Base-by-base conservation (phyloP, 1,284 basidiomycete genomes). In the Mycosarcoma maydis region DNA sequence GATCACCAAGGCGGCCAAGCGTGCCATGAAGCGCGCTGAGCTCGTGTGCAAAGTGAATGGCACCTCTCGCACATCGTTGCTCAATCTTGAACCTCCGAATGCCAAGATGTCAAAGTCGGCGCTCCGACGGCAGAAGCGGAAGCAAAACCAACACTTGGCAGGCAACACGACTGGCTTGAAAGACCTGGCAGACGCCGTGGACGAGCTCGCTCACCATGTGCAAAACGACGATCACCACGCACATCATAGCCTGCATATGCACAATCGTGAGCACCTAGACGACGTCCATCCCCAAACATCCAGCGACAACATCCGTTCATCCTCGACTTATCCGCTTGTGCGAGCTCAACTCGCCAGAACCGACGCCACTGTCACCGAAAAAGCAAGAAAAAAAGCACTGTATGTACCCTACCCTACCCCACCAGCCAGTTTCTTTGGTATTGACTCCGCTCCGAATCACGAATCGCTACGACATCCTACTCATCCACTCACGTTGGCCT, bases 91-190 rank as follows among this genome's bases (percentile, higher is more conserved):
- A 30, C 44, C 60, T 2, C 27, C 36, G 9, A 48, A 45, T n/a
- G 42, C 30, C 8, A 22, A 38, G 0, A 33, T 77, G 2, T 76
- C 74, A 2, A 79, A 78, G 36, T 76, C 75, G 10, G 60, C 71
- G 11, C 38, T 75, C 16, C 64, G 75, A 16, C 52, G 78, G 13
- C 58, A 61, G 22, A 80, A 80, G 61, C 54, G 73, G 33, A 72
- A 61, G 27, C 52, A 59, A 48, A 67, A 71, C 23, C 73, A 80
- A 33, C 71, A 79, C 49, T 49, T 80, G 0, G 77, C 68, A 1
- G 75, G 72, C 17, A 76, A 78, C 65, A 36, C 44, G 2, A 48
- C 69, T 8, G 78, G 78, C 9, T 40, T 78, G 61, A 67, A 72
- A 30, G 76, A 76, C 16, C 34, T 80, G 7, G 49, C 45, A 9